A percentile compares a stretch with the other conserved stretches of the same genome.
Conservation (phyloP, 2,329 filamentous ascomycete genomes). For the Cryphonectria parasitica region DNA sequence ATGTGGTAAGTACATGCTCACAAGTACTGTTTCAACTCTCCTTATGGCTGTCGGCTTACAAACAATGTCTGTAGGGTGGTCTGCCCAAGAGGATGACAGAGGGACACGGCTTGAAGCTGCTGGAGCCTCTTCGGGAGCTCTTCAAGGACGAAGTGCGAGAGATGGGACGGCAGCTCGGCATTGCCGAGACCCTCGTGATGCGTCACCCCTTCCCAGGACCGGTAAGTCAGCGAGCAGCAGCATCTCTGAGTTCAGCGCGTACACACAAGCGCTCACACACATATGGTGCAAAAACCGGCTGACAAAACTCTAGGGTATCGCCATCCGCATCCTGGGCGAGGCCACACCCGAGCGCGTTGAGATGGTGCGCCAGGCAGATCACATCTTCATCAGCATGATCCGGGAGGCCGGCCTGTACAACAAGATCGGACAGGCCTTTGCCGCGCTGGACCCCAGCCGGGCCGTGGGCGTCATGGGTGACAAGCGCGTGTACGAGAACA, state of each 20-base stretch:
- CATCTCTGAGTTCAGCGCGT: background rate
- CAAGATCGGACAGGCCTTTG: conserved; percentile 56
- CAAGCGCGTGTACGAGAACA: conserved; percentile 60
- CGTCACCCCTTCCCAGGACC: conserved; percentile 75
- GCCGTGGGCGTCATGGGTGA: conserved; percentile 59
- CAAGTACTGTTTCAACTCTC: background rate
- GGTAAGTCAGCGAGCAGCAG: background rate
- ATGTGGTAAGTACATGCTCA: conserved; percentile 2
- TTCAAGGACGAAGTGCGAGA: conserved; percentile 84
- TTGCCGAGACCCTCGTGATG: conserved; percentile 76
- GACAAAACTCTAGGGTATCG: conserved; percentile 54
- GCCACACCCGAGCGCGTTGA: conserved; percentile 78
- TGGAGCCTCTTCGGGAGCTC: conserved; percentile 78
- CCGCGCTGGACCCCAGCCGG: conserved; percentile 48
- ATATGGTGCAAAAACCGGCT: background rate
- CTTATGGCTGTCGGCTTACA: background rate
- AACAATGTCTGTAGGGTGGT: background rate
- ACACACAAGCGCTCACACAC: background rate
- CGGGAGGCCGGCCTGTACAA: conserved; percentile 72
- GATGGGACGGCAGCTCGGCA: conserved; percentile 70
- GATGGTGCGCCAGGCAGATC: conserved; percentile 77
- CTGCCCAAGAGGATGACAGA: conserved; percentile 18
- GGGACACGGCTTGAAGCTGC: conserved; percentile 55
- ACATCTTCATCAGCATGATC: conserved; percentile 80
- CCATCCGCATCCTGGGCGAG: conserved; percentile 81